phyloP scores from a whole-genome alignment of 1,284 basidiomycete genomes.

The Puccinia hordei region DNA sequence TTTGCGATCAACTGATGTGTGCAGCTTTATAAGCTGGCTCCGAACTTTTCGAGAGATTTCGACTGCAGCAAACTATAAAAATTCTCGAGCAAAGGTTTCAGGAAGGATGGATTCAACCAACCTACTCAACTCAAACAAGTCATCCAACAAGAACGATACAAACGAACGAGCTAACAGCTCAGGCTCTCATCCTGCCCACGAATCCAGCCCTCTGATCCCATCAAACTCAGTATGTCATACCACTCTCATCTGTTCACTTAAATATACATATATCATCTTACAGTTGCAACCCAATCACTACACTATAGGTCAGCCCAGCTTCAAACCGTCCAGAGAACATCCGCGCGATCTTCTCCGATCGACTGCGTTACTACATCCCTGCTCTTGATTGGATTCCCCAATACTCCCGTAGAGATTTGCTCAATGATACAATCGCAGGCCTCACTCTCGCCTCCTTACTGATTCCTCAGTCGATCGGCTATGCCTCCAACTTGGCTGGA shows the following conservation, averaged over 20 bases:
- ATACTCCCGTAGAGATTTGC: constrained; percentile 32
- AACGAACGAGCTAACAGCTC: background rate
- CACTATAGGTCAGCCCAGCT: background rate
- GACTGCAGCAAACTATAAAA: too few relatives aligned
- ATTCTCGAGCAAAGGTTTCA: too few relatives aligned
- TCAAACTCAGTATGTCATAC: constrained; percentile 14
- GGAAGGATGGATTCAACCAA: background rate
- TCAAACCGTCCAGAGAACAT: constrained; percentile 9
- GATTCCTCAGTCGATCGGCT: constrained; percentile 86
- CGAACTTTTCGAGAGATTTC: too few relatives aligned
- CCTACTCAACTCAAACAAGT: background rate
- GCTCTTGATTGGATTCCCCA: constrained; percentile 49
- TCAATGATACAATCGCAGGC: constrained; percentile 74
- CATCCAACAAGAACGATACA: background rate
- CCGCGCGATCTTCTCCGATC: constrained; percentile 18
- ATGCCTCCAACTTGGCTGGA: constrained; percentile 77
- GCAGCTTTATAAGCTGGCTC: too few relatives aligned
- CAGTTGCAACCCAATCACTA: background rate
- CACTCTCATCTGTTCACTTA: background rate
- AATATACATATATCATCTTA: background rate
- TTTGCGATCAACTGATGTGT: too few relatives aligned
- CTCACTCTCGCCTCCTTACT: constrained; percentile 82
- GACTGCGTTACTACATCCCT: constrained; percentile 46
- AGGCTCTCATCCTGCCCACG: background rate
- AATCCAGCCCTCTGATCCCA: background rate